These are phyloP conservation scores for Lumnitzera racemosa DNA, from an alignment of 345 rosid species.

Conservation along the genomic window DNA sequence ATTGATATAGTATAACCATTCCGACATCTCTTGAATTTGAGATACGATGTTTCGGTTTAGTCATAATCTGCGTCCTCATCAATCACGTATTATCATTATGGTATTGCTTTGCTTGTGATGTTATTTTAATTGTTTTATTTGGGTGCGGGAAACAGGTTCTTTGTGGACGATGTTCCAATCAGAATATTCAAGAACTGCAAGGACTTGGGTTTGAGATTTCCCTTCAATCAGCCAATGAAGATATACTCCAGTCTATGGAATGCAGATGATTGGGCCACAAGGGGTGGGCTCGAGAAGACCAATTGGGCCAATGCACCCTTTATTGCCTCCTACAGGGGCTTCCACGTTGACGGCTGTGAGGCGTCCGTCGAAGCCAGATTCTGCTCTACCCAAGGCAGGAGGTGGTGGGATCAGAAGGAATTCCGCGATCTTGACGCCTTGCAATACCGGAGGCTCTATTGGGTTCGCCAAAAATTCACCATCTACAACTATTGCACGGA, in stretches of 20 bases:
- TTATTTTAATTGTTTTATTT: neutral
- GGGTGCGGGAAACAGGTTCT: conserved; percentile 31
- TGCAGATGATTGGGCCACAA: conserved; percentile 88
- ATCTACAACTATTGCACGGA: conserved; percentile 33
- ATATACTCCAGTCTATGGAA: conserved; percentile 85
- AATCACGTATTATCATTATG: neutral
- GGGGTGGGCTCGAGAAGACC: conserved; percentile 83
- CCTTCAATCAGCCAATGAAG: conserved; percentile 81
- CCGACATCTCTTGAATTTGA: no score
- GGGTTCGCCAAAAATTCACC: conserved; percentile 30
- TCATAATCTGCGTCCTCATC: neutral
- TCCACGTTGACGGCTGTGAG: conserved; percentile 38
- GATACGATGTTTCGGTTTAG: no score
- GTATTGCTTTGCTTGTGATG: no score
- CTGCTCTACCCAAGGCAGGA: conserved; percentile 52
- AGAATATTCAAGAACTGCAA: conserved; percentile 80
- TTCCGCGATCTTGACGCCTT: conserved; percentile 28
- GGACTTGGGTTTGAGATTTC: conserved; percentile 63
- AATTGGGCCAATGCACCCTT: conserved; percentile 84
- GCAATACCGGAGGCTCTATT: conserved; percentile 28
- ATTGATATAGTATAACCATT: no score
- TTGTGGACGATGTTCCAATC: conserved; percentile 69
- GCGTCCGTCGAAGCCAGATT: conserved; percentile 43
- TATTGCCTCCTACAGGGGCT: conserved; percentile 28
- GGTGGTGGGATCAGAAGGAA: conserved; percentile 43